Evolutionary conservation across 1,284 basidiomycete species (phyloP).

Genomic region (Rhodotorula mucilaginosa): DNA sequence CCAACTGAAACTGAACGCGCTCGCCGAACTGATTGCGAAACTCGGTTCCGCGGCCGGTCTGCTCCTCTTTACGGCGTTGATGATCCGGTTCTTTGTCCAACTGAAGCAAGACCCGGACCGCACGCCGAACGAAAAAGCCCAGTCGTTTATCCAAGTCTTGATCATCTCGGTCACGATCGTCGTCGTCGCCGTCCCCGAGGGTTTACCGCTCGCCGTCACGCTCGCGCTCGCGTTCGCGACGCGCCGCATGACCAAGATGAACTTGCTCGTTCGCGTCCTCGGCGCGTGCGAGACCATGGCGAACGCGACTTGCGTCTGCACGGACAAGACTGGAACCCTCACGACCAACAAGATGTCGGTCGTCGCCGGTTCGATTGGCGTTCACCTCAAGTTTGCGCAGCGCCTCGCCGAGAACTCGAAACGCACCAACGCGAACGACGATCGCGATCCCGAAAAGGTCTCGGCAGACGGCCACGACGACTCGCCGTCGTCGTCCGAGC

Average conservation of each 20-base stretch:
- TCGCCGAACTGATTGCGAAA: conserved; percentile 93
- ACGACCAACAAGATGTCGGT: conserved; percentile 95
- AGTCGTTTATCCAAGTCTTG: conserved; percentile 87
- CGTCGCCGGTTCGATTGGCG: conserved; percentile 89
- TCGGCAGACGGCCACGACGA: conserved; percentile 29
- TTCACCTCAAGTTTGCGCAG: conserved; percentile 88
- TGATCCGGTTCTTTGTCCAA: conserved; percentile 64
- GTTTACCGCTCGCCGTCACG: conserved; percentile 87
- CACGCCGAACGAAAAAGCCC: conserved; percentile 76
- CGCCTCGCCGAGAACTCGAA: conserved; percentile 69
- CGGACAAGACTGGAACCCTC: conserved; percentile 55
- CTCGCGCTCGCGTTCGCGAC: conserved; percentile 95
- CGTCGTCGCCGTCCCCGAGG: conserved; percentile 92
- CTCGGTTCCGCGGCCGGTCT: conserved; percentile 78
- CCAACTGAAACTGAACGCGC: conserved; percentile 85
- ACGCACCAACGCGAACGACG: conserved; percentile 70
- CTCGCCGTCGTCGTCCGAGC: not conserved
- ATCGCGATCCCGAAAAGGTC: conserved; percentile 50
- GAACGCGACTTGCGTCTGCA: conserved; percentile 75
- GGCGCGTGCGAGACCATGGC: conserved; percentile 99
- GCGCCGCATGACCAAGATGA: conserved; percentile 92
- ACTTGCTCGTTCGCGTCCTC: conserved; percentile 89
- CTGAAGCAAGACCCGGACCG: conserved; percentile 44
- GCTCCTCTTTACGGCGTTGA: conserved; percentile 74
- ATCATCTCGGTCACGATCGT: conserved; percentile 93